phyloP scores from a whole-genome alignment of 441 rosid species.

The Raphanus hybrid region DNA sequence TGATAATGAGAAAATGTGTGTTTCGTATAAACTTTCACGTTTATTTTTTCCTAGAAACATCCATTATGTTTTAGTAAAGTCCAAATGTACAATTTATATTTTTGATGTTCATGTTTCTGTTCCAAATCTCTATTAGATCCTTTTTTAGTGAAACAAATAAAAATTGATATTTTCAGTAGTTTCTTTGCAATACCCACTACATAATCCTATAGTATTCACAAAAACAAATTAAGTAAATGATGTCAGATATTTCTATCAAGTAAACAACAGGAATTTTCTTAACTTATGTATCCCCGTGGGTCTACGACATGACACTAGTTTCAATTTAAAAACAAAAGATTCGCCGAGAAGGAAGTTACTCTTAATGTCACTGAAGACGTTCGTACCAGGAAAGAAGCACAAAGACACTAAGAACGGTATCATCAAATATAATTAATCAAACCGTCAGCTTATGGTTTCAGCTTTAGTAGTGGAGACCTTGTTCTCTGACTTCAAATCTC shows the following conservation, averaged over 20 bases:
- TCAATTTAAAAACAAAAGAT: no score
- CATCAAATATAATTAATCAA: neutral
- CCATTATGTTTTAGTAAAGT: neutral
- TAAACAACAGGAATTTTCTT: no score
- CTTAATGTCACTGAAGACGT: no score
- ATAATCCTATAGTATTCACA: no score
- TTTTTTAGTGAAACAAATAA: neutral
- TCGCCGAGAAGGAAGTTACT: no score
- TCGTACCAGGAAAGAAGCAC: no score
- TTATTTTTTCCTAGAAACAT: neutral
- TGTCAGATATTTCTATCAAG: no score
- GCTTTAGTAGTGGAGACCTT: neutral
- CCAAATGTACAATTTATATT: neutral
- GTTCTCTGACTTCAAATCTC: neutral
- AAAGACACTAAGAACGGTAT: neutral
- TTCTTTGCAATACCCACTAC: no score
- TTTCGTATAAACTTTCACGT: conserved; percentile 1
- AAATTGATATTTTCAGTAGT: neutral
- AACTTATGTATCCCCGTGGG: no score
- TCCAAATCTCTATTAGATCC: neutral
- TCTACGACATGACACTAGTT: no score
- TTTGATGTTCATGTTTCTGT: neutral
- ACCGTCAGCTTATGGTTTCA: neutral
- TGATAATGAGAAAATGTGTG: neutral
- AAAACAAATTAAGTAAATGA: no score